Conservation (phyloP, 2,329 filamentous ascomycete genomes). For the Phialophora verrucosa region DNA sequence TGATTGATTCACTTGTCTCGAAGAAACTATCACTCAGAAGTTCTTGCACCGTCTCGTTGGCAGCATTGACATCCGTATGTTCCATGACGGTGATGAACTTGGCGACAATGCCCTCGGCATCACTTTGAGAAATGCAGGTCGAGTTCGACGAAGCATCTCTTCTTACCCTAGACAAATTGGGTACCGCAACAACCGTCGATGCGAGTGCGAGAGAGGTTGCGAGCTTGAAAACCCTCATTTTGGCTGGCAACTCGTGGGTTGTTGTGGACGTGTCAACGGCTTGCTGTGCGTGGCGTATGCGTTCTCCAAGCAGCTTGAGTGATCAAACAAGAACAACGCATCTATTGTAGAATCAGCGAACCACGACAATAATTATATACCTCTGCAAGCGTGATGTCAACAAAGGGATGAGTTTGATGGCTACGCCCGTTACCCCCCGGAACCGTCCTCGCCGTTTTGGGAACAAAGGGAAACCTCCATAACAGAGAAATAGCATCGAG, state of each 20-base stretch:
- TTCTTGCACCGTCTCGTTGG: conserved; percentile 14
- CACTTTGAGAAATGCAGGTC: conserved; percentile 13
- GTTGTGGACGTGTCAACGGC: not conserved
- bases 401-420: not conserved
- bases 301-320: not conserved
- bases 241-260: not conserved
- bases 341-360: not conserved
- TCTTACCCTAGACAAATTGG: not conserved
- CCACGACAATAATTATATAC: not conserved
- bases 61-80: conserved; percentile 20
- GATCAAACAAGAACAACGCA: not conserved
- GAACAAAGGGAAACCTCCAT: not conserved
- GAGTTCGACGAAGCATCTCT: conserved; percentile 1
- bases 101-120: conserved; percentile 20
- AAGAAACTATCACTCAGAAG: conserved; percentile 24
- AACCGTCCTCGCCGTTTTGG: not conserved
- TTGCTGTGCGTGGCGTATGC: not conserved
- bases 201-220: not conserved
- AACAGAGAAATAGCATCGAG: not conserved
- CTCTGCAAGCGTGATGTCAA: not conserved
- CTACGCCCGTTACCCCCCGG: not conserved
- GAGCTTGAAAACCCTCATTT: not conserved
- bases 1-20: conserved; percentile 29
- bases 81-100: conserved; percentile 25
- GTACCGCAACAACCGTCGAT: not conserved